These are phyloP conservation scores for Chlorophyllum brunneum DNA, from an alignment of 768 basidiomycete species.

Conservation along the genomic window DNA sequence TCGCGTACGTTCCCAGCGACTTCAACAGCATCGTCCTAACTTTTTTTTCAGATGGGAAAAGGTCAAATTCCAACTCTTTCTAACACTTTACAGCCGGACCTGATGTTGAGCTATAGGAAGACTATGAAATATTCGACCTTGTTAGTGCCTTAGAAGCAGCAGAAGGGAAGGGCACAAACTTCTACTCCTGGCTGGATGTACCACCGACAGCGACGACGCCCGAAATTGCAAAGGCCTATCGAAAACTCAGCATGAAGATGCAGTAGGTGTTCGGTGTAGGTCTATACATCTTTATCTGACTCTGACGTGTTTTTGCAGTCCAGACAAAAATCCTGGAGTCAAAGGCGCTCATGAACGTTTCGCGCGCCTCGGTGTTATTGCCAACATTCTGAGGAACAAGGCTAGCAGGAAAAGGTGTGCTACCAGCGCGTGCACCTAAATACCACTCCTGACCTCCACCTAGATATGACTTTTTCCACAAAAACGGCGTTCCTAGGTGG, in stretches of 20 bases:
- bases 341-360: conserved; percentile 86
- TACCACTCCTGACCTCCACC: conserved; percentile 8
- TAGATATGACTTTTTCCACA: conserved; percentile 93
- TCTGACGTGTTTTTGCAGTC: conserved; percentile 42
- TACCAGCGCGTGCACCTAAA: not conserved
- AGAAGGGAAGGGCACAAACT: conserved; percentile 93
- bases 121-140: conserved; percentile 95
- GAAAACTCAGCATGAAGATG: conserved; percentile 83
- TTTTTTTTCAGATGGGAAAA: conserved; percentile 62
- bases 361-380: conserved; percentile 84
- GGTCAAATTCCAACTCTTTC: conserved; percentile 33
- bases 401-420: conserved; percentile 76
- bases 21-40: conserved; percentile 8
- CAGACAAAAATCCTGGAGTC: conserved; percentile 91
- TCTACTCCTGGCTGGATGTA: conserved; percentile 92
- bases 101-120: conserved; percentile 50
- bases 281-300: too few species aligned
- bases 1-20: conserved; percentile 48
- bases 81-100: conserved; percentile 2
- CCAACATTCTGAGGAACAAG: conserved; percentile 71
- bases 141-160: conserved; percentile 75
- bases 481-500: conserved; percentile 97
- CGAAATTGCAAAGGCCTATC: conserved; percentile 87
- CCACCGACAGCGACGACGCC: conserved; percentile 64
- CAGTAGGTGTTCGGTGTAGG: conserved; percentile 58